Conservation (phyloP, 768 basidiomycete genomes). For the Amyloporia xantha region DNA sequence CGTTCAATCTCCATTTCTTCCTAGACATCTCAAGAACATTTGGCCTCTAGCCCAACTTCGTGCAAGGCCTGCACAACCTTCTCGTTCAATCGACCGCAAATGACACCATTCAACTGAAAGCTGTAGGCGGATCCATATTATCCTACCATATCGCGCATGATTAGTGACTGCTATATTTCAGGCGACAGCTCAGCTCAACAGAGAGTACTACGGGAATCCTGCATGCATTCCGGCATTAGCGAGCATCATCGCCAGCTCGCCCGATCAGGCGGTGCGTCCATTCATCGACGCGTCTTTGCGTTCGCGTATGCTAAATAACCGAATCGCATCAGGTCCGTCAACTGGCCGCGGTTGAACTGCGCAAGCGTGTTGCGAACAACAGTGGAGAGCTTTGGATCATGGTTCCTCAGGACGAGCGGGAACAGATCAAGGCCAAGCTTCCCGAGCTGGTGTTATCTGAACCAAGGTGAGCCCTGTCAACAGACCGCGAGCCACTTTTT, state of each 20-base stretch:
- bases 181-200: conserved; percentile 90
- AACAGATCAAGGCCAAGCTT: conserved; percentile 79
- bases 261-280: conserved; percentile 71
- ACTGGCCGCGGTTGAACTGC: conserved; percentile 92
- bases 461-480: conserved; percentile 65
- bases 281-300: background rate
- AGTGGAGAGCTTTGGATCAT: conserved; percentile 80
- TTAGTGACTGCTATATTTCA: conserved; percentile 23
- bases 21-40: conserved; percentile 4
- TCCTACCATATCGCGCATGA: background rate
- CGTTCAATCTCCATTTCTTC: background rate
- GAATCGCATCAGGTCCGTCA: conserved; percentile 81
- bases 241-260: conserved; percentile 77
- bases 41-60: conserved; percentile 57
- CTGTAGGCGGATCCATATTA: conserved; percentile 46
- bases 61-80: conserved; percentile 78
- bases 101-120: conserved; percentile 85
- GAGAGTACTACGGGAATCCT: conserved; percentile 88
- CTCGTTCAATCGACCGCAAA: conserved; percentile 81
- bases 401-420: conserved; percentile 58
- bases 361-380: conserved; percentile 82
- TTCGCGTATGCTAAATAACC: background rate
- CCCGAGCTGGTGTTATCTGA: conserved; percentile 75
- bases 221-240: conserved; percentile 88
- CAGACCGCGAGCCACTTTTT: background rate